phyloP scores from a whole-genome alignment of 257 asterid genomes.

The Linderniella brevidens region DNA sequence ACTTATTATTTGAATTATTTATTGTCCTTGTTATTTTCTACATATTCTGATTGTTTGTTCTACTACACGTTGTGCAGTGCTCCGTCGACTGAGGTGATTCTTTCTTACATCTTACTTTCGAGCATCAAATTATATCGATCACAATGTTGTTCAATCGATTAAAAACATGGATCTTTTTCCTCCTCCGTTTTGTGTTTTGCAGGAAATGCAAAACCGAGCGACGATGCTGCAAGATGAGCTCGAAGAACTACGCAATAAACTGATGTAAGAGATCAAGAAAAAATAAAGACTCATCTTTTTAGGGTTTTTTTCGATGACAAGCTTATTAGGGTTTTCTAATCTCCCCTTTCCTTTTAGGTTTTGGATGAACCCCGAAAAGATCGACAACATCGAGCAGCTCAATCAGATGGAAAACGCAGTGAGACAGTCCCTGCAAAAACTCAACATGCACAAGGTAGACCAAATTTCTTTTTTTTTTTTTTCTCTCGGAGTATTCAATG shows the following conservation, averaged over 20 bases:
- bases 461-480: neutral
- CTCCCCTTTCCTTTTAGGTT: conserved; percentile 22
- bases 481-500: neutral
- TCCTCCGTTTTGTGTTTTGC: conserved; percentile 11
- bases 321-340: neutral
- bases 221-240: conserved; percentile 34
- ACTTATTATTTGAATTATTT: neutral
- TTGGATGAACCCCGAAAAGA: conserved; percentile 72
- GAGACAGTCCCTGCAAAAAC: conserved; percentile 33
- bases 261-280: conserved; percentile 25
- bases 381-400: conserved; percentile 48
- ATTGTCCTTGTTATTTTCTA: conserved; percentile 11
- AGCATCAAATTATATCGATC: neutral
- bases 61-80: conserved; percentile 34
- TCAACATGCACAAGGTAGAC: conserved; percentile 38
- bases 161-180: too few relatives aligned
- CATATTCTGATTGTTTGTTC: too few relatives aligned
- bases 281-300: conserved; percentile 1
- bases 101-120: conserved; percentile 2
- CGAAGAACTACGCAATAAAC: conserved; percentile 30
- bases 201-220: conserved; percentile 55
- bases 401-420: conserved; percentile 63
- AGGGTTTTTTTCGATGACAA: neutral
- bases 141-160: conserved; percentile 3
- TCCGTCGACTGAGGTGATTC: conserved; percentile 46